Percentiles rank a stretch among this genome's conserved stretches.
These are phyloP conservation scores for Trichoderma cornu-damae DNA, from an alignment of 2,329 filamentous ascomycete species.

Conservation along the genomic window DNA sequence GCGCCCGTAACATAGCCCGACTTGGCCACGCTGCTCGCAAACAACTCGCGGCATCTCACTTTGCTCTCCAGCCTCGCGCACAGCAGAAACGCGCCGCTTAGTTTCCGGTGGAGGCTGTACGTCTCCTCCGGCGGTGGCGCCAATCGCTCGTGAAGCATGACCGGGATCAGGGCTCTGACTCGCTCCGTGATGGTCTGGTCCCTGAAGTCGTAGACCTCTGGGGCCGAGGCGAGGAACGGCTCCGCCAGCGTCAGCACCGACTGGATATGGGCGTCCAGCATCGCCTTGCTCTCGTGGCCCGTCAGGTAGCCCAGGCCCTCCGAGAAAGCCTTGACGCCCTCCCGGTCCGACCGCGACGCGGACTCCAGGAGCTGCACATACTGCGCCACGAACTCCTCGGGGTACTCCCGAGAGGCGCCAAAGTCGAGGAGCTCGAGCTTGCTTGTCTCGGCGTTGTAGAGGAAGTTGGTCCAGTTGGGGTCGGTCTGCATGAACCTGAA, in stretches of 20 bases:
- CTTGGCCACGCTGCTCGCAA: conserved; percentile 51
- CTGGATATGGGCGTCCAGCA: conserved; percentile 86
- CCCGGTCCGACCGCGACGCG: conserved; percentile 65
- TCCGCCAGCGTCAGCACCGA: conserved; percentile 88
- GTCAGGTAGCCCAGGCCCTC: conserved; percentile 84
- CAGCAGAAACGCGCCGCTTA: conserved; percentile 90
- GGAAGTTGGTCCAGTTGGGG: conserved; percentile 98
- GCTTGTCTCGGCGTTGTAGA: conserved; percentile 69
- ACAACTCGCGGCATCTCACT: conserved; percentile 76
- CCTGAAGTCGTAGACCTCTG: conserved; percentile 83
- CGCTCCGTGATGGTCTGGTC: conserved; percentile 96
- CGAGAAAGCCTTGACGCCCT: conserved; percentile 61
- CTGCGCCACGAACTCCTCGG: conserved; percentile 67
- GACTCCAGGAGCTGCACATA: conserved; percentile 79
- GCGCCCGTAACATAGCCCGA: conserved; percentile 29
- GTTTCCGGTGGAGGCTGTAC: conserved; percentile 88
- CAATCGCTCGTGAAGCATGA: conserved; percentile 86
- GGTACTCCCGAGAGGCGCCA: conserved; percentile 83
- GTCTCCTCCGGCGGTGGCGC: conserved; percentile 95
- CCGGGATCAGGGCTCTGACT: conserved; percentile 78
- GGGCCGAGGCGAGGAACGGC: conserved; percentile 72
- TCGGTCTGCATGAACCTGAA: conserved; percentile 99
- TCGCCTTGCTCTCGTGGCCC: conserved; percentile 74
- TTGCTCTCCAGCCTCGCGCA: conserved; percentile 81
- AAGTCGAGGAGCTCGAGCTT: conserved; percentile 92